Conservation (phyloP, 129 eudicot genomes). For the Scalesia atractyloides region DNA sequence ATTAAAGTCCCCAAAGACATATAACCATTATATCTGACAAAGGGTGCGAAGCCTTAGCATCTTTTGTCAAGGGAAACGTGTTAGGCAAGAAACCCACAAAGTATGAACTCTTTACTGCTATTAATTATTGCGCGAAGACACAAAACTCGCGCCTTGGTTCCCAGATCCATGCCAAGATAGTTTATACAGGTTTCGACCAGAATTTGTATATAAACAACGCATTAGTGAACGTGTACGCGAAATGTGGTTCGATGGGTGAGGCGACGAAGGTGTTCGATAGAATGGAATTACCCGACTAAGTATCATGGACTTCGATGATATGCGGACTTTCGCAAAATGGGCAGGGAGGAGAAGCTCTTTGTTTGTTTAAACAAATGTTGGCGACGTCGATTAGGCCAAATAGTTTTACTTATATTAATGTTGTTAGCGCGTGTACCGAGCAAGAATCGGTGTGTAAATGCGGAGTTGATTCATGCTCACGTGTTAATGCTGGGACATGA, state of each 20-base stretch:
- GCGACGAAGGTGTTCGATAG: conserved; percentile 43
- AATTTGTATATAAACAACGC: conserved; percentile 44
- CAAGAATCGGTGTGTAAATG: conserved; percentile 37
- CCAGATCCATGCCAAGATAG: conserved; percentile 38
- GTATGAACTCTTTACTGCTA: conserved; percentile 38
- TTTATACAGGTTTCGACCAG: conserved; percentile 28
- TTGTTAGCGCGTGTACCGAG: conserved; percentile 39
- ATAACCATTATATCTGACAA: neutral
- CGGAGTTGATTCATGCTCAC: conserved; percentile 42
- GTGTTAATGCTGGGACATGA: conserved; percentile 40
- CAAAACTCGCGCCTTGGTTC: conserved; percentile 35
- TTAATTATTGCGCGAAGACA: conserved; percentile 41
- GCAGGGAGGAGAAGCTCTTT: conserved; percentile 34
- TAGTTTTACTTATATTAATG: conserved; percentile 48
- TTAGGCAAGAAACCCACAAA: conserved; percentile 34
- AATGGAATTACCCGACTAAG: conserved; percentile 41
- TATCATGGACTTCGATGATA: conserved; percentile 57
- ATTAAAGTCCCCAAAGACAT: conserved; percentile 21
- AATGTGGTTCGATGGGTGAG: conserved; percentile 37
- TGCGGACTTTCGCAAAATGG: conserved; percentile 49
- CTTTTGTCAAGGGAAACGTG: conserved; percentile 3
- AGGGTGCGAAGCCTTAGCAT: conserved; percentile 1
- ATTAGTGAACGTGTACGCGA: conserved; percentile 47
- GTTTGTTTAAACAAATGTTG: conserved; percentile 46
- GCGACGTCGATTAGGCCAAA: conserved; percentile 33